A percentile compares a stretch with the other conserved stretches of the same genome.
These are phyloP conservation scores for Penicillium sclerotigenum DNA, from an alignment of 2,329 filamentous ascomycete genomes.

Conservation along the genomic window DNA sequence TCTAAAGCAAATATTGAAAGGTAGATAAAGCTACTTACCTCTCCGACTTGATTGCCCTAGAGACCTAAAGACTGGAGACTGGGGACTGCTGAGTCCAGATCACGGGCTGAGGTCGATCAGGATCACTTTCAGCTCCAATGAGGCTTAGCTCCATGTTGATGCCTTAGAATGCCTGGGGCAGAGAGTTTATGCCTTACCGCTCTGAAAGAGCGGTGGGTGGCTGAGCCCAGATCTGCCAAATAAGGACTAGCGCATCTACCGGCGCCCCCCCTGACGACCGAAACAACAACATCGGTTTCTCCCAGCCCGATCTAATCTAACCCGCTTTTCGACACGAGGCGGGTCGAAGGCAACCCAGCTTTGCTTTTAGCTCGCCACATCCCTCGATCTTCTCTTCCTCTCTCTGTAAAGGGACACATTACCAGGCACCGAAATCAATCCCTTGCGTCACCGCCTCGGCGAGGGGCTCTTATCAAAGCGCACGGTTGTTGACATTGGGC, in stretches of 20 bases:
- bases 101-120: slow-evolving; percentile 11
- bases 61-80: slow-evolving; percentile 13
- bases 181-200: neutral
- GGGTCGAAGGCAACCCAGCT: slow-evolving; percentile 7
- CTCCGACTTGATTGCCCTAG: slow-evolving; percentile 1
- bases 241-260: slow-evolving; percentile 8
- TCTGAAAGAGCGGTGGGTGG: slow-evolving; percentile 11
- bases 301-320: slow-evolving; percentile 23
- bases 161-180: neutral
- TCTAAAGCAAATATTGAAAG: neutral
- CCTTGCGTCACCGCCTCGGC: slow-evolving; percentile 38
- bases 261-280: slow-evolving; percentile 24
- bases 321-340: slow-evolving; percentile 19
- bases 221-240: slow-evolving; percentile 1
- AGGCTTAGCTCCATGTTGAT: neutral
- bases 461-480: slow-evolving; percentile 31
- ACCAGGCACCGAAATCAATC: slow-evolving; percentile 18
- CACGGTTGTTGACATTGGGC: slow-evolving; percentile 14
- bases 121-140: slow-evolving; percentile 11
- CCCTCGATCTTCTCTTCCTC: slow-evolving; percentile 1
- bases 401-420: slow-evolving; percentile 19
- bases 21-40: slow-evolving; percentile 3
- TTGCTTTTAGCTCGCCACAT: slow-evolving; percentile 3
- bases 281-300: slow-evolving; percentile 22
- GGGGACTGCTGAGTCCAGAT: slow-evolving; percentile 20